Base-by-base conservation (phyloP, 2,329 filamentous ascomycete species). In the Arthrobotrys sphaeroides region DNA sequence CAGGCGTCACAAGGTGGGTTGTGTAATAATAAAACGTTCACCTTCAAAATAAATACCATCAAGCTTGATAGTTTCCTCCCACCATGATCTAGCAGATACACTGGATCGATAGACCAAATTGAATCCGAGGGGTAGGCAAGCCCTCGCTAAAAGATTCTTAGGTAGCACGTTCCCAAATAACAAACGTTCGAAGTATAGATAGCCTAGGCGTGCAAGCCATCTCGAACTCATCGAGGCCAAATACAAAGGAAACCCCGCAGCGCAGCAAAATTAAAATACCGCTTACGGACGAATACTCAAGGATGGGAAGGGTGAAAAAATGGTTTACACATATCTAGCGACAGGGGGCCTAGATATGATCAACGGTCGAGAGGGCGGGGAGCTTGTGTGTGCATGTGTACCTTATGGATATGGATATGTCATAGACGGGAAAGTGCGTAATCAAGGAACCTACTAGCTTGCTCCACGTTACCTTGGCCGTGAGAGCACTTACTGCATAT, bases 391-490 rank as follows among this genome's bases (percentile, higher is more conserved):
- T 38, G 28, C 18, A 10, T 55, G n/a, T 6, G 9, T 55, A n/a
- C n/a, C n/a, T n/a, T 22, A 18, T 38, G 28, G 7, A 10, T 55
- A 7, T 6, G 9, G 36, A n/a, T 55, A 16, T 55, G 18, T 55
- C 51, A 55, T 55, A 31, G 31, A 9, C 38, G 31, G 51, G 51
- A 53, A 13, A n/a, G n/a, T 55, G 51, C 51, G 18, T 38, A 38
- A 55, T 24, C 51, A 60, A 60, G 51, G 64, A 66, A 73, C 68
- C 49, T 65, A 60, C 68, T 73, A 53, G 20, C n/a, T 18, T 43
- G 47, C 49, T 51, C 43, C 60, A 60, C 68, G 68, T 66, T 73
- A 73, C 68, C 68, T 66, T 73, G 12, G 60, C 68, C 60, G 68
- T 73, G 60, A 61, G 33, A 31, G 42, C 51, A 73, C 68, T 45